Evolutionary conservation across 371 early-diverging fungal genomes (phyloP).

Genomic region (Lichtheimia corymbifera): DNA sequence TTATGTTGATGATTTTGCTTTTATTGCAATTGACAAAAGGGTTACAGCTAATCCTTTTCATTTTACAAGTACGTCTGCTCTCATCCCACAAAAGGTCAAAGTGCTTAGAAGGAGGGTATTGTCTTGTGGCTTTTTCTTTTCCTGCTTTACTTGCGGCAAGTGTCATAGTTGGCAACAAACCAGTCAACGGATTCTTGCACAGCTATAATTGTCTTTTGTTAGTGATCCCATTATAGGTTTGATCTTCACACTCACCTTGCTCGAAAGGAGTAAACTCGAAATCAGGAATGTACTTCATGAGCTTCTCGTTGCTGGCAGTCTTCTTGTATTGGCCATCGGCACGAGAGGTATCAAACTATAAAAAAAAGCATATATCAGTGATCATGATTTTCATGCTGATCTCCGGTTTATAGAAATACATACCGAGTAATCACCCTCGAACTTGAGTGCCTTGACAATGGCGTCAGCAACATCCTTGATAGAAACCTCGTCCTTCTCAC

Average conservation of each 20-base stretch:
- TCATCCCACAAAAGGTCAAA: too few relatives aligned
- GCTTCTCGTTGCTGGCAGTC: conserved; percentile 84
- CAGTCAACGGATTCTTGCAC: conserved; percentile 77
- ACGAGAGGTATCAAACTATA: conserved; percentile 72
- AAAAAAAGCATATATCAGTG: background rate
- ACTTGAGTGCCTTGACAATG: conserved; percentile 72
- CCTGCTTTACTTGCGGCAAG: conserved; percentile 54
- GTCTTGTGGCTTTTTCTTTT: too few relatives aligned
- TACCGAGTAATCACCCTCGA: conserved; percentile 63
- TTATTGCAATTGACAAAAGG: too few relatives aligned
- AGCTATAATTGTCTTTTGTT: conserved; percentile 41
- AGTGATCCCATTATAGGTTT: background rate
- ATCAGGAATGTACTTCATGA: conserved; percentile 72
- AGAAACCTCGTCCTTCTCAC: conserved; percentile 80
- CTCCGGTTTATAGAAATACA: conserved; percentile 1
- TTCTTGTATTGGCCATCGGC: conserved; percentile 89
- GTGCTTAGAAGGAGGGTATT: too few relatives aligned
- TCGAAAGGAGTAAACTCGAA: conserved; percentile 85
- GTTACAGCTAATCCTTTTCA: too few relatives aligned
- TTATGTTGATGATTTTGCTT: too few relatives aligned
- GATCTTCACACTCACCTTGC: conserved; percentile 45
- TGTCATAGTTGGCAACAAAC: conserved; percentile 77
- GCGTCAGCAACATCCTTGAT: conserved; percentile 81
- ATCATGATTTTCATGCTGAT: background rate
- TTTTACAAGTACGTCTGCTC: too few relatives aligned